Evolutionary conservation across 2,329 filamentous ascomycete genomes (phyloP), one percentile per base, ranked within the genome.

Genomic region (Triangularia setosa): DNA sequence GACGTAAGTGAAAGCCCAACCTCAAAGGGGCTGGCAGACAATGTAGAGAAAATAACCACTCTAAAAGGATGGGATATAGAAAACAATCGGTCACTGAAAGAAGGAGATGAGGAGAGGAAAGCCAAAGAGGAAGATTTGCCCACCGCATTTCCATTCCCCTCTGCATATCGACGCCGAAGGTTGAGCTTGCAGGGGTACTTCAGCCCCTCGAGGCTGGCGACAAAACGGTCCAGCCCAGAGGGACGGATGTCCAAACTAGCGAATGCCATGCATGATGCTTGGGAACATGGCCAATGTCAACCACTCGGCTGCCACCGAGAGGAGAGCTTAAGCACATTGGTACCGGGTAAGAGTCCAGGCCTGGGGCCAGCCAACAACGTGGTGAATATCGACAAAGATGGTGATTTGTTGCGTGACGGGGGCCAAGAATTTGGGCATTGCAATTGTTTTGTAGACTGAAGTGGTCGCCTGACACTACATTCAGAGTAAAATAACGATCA

Each of bases 171-270:
- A 48, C 40, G 27, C n/a, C 6, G 40, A 9, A 21, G 25, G 48
- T 48, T 21, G 40, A 48, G 40, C 18, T 33, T 24, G 52, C 65
- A 67, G 62, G 65, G 61, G 64, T 61, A 12, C 5, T 23, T 64
- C 66, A 67, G 64, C 64, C 66, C 55, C 64, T 52, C 56, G 61
- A 64, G 57, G 33, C 63, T 40, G 25, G 44, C 58, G 12, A 55
- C 52, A 21, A 12, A 40, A 25, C 5, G 23, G 40, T 6, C 21
- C n/a, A 28, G 23, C 35, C 33, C 56, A 53, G 48, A 25, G 16
- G n/a, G n/a, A 48, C 40, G 40, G 40, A 21, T 48, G 11, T 9
- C 35, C 40, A 48, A 35, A 62, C 60, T 62, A 62, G 60, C 40
- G 54, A 16, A 30, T 54, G 60, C 60, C 60, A 58, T 30, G 52